phyloP scores from a whole-genome alignment of 2,329 filamentous ascomycete species.

The Emmonsia crescens region DNA sequence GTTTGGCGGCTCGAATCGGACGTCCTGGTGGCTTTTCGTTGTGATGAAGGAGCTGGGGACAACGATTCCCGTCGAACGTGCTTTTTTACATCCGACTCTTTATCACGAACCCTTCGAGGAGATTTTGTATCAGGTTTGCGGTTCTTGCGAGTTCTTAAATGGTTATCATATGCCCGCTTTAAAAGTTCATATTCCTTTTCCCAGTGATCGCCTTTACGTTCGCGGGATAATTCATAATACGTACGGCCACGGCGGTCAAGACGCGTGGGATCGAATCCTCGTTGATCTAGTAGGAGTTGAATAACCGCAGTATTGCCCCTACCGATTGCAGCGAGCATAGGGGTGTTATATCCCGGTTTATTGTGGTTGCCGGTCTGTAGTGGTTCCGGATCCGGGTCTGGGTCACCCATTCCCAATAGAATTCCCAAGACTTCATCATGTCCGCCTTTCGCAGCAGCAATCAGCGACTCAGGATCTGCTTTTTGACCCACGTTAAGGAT shows the following conservation, averaged over 20 bases:
- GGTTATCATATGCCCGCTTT: conserved; percentile 48
- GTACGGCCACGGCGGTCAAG: conserved; percentile 61
- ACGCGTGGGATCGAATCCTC: conserved; percentile 71
- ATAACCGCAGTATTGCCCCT: conserved; percentile 78
- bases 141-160: conserved; percentile 23
- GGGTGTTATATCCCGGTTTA: conserved; percentile 66
- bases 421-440: conserved; percentile 81
- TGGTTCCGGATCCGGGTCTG: conserved; percentile 59
- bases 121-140: conserved; percentile 21
- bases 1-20: conserved; percentile 20
- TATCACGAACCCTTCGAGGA: conserved; percentile 29
- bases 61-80: conserved; percentile 26
- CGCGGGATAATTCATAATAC: conserved; percentile 78
- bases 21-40: conserved; percentile 23
- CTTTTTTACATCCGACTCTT: conserved; percentile 30
- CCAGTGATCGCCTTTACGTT: conserved; percentile 77
- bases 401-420: conserved; percentile 55
- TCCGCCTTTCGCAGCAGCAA: conserved; percentile 82
- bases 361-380: conserved; percentile 39
- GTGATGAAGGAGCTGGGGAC: conserved; percentile 26
- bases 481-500: conserved; percentile 42
- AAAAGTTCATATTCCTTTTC: conserved; percentile 75
- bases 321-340: conserved; percentile 88
- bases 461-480: conserved; percentile 73
- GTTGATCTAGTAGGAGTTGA: conserved; percentile 64